Percentiles rank a stretch among this genome's conserved stretches.
Conservation (phyloP, 768 basidiomycete genomes). For the Mycena galericulata region DNA sequence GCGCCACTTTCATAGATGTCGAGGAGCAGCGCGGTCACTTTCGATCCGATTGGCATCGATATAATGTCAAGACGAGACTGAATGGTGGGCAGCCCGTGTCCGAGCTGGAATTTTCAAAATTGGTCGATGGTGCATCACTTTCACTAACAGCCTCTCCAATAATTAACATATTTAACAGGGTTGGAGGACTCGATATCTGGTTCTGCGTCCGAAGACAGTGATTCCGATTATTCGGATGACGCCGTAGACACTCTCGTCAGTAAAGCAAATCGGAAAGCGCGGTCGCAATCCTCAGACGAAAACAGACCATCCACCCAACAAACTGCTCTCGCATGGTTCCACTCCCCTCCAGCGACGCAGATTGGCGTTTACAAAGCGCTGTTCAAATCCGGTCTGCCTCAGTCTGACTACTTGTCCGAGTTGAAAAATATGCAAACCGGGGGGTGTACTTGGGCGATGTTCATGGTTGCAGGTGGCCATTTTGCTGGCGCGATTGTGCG, state of each 20-base stretch:
- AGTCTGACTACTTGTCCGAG: slow-evolving; percentile 65
- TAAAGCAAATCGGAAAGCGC: slow-evolving; percentile 62
- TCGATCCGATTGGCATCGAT: slow-evolving; percentile 97
- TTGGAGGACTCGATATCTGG: slow-evolving; percentile 93
- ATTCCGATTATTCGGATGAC: slow-evolving; percentile 63
- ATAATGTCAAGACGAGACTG: slow-evolving; percentile 90
- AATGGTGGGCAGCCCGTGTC: slow-evolving; percentile 71
- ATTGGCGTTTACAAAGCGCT: slow-evolving; percentile 88
- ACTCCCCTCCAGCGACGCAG: slow-evolving; percentile 88
- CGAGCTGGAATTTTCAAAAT: slow-evolving; percentile 77
- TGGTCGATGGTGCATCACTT: slow-evolving; percentile 79
- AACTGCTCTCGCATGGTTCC: slow-evolving; percentile 91
- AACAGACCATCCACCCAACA: slow-evolving; percentile 49
- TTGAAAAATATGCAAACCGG: slow-evolving; percentile 73
- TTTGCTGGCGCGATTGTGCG: slow-evolving; percentile 93
- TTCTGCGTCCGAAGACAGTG: slow-evolving; percentile 76
- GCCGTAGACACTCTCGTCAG: slow-evolving; percentile 75
- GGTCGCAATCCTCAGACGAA: slow-evolving; percentile 61
- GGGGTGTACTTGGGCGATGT: slow-evolving; percentile 90
- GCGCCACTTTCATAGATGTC: slow-evolving; percentile 75
- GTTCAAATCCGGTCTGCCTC: slow-evolving; percentile 60
- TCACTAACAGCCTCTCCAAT: background rate
- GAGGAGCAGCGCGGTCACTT: slow-evolving; percentile 90
- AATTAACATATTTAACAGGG: slow-evolving; percentile 50
- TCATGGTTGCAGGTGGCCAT: slow-evolving; percentile 98